A percentile compares a stretch with the other conserved stretches of the same genome.
phyloP scores from a whole-genome alignment of 495 filamentous ascomycete genomes.

The Achaetomiella virescens region DNA sequence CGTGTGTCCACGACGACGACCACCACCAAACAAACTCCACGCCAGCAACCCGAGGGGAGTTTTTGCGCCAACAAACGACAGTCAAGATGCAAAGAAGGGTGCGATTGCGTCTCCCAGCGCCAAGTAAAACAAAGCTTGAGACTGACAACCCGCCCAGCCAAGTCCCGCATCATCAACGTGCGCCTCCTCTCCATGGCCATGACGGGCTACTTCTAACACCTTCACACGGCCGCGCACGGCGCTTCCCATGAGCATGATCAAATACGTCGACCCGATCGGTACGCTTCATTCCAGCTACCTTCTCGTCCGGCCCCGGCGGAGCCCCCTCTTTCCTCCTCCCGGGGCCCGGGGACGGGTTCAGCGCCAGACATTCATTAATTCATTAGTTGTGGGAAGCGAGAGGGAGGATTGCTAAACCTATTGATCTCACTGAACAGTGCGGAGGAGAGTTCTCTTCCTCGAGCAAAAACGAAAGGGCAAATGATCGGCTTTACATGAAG shows the following conservation, averaged over 20 bases:
- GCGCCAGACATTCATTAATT: too few relatives aligned
- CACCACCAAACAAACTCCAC: neutral
- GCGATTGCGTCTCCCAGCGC: neutral
- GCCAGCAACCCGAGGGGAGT: neutral
- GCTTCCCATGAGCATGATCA: conserved; percentile 89
- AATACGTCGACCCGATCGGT: conserved; percentile 98
- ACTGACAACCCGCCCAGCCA: conserved; percentile 48
- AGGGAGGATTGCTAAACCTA: neutral
- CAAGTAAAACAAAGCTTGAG: neutral
- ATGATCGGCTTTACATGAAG: conserved; percentile 9
- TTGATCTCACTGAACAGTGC: conserved; percentile 42
- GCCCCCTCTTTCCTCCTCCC: neutral
- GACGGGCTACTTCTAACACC: conserved; percentile 94
- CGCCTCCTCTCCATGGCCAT: conserved; percentile 97
- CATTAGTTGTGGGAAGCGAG: too few relatives aligned
- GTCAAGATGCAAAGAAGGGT: conserved; percentile 52
- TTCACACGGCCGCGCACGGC: conserved; percentile 74
- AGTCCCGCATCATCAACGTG: conserved; percentile 86
- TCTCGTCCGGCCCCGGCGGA: neutral
- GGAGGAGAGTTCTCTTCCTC: conserved; percentile 85
- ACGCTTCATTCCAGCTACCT: conserved; percentile 32
- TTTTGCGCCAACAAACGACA: neutral
- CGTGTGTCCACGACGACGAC: conserved; percentile 9
- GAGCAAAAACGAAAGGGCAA: conserved; percentile 67
- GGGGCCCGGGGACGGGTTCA: neutral